phyloP scores from a whole-genome alignment of 169 alveolate genomes.

The Cryptosporidium viatorum region DNA sequence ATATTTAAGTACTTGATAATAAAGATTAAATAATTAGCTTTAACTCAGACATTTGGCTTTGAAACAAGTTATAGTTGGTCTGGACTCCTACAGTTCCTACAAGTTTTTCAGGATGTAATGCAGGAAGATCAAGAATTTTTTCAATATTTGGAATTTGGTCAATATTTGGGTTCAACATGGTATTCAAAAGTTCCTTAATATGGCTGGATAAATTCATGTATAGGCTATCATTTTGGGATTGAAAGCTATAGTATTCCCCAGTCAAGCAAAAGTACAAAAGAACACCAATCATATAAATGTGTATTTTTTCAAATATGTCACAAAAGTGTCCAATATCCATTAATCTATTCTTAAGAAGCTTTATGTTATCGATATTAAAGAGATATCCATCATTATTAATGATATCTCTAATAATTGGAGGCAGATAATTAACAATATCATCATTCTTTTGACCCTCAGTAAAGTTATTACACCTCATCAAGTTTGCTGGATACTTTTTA shows the following conservation, averaged over 20 bases:
- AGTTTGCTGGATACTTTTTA: constrained; percentile 39
- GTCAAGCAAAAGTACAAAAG: constrained; percentile 53
- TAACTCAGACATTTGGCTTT: constrained; percentile 25
- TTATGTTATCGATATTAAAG: not conserved
- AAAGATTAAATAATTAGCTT: not conserved
- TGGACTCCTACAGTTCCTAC: constrained; percentile 72
- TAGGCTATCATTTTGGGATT: not conserved
- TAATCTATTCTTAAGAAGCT: constrained; percentile 7
- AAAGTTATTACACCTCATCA: constrained; percentile 29
- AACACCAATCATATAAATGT: constrained; percentile 58
- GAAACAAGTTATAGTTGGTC: constrained; percentile 15
- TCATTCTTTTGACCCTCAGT: constrained; percentile 32
- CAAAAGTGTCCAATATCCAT: not conserved
- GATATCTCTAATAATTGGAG: not conserved
- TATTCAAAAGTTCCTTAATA: constrained; percentile 10
- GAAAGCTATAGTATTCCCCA: constrained; percentile 17
- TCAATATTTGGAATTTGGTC: constrained; percentile 33
- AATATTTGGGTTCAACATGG: constrained; percentile 28
- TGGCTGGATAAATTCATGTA: not conserved
- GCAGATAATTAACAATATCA: constrained; percentile 26
- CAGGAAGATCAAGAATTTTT: constrained; percentile 23
- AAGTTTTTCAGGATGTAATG: constrained; percentile 42
- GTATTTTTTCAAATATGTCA: constrained; percentile 25
- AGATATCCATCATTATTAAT: constrained; percentile 6
- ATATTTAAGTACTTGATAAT: constrained; percentile 4